A percentile compares a stretch with the other conserved stretches of the same genome.
phyloP scores from a whole-genome alignment of 805 yeast species.

The Saturnispora gosingensis region DNA sequence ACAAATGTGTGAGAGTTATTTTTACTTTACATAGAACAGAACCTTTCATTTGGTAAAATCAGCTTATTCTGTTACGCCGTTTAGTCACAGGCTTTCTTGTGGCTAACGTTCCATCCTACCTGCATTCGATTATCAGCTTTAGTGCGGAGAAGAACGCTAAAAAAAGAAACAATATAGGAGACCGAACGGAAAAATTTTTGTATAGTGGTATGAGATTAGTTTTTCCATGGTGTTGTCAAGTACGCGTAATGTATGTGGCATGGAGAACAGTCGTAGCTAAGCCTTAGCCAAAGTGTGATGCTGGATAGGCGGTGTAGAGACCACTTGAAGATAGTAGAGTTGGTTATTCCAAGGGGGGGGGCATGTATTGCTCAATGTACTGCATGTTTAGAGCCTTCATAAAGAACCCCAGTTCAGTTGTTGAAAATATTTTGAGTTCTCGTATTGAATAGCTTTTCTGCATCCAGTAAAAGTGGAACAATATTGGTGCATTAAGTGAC shows the following conservation, averaged over 20 bases:
- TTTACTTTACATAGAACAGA: background rate
- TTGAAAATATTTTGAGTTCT: background rate
- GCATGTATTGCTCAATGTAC: background rate
- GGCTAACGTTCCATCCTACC: background rate
- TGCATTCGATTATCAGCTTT: background rate
- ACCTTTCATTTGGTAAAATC: background rate
- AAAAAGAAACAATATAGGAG: background rate
- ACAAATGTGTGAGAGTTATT: no score
- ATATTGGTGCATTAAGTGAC: background rate
- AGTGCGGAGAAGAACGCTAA: background rate
- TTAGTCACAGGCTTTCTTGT: no score
- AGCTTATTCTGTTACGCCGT: background rate
- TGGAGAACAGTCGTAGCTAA: background rate
- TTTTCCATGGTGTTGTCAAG: background rate
- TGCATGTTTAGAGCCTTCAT: background rate
- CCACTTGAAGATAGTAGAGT: no score
- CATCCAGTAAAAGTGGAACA: background rate
- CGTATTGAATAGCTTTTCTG: background rate
- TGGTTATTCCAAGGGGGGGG: no score
- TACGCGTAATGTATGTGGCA: background rate
- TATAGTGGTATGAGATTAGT: background rate
- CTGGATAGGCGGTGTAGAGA: background rate
- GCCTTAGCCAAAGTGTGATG: background rate
- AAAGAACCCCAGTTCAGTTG: no score
- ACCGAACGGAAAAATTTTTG: background rate